Evolutionary conservation across 768 basidiomycete species (phyloP).

Genomic region (Lactifluus subvellereus): DNA sequence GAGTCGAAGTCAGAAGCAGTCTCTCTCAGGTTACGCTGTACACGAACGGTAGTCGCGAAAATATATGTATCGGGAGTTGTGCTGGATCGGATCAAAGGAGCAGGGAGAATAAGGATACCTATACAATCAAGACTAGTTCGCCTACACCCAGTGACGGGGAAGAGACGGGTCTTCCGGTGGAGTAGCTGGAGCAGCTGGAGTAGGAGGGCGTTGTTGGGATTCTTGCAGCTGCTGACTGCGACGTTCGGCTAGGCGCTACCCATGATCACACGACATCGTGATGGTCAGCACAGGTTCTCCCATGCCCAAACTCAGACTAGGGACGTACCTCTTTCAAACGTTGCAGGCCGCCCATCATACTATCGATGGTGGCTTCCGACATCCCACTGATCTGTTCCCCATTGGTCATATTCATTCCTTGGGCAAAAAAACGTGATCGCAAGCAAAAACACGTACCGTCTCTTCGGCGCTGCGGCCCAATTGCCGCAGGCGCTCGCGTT

Average conservation of each 20-base stretch:
- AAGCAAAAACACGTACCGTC: conserved; percentile 29
- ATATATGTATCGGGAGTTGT: conserved; percentile 26
- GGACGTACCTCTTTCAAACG: conserved; percentile 52
- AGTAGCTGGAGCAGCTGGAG: neutral
- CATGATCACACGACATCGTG: neutral
- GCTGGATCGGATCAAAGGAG: neutral
- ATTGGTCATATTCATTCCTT: neutral
- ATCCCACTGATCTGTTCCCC: conserved; percentile 49
- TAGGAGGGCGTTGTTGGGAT: conserved; percentile 36
- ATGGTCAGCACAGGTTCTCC: neutral
- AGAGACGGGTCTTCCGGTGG: conserved; percentile 26
- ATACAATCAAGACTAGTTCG: neutral
- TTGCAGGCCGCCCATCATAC: conserved; percentile 51
- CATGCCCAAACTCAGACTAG: neutral
- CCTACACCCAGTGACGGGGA: conserved; percentile 4
- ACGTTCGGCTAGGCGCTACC: conserved; percentile 32
- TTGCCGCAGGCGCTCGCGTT: conserved; percentile 22
- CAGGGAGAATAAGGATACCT: neutral
- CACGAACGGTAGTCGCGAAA: neutral
- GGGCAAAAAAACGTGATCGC: neutral
- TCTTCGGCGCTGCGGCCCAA: conserved; percentile 29
- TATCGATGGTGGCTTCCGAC: conserved; percentile 63
- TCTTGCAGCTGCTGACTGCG: conserved; percentile 28
- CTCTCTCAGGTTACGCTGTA: neutral
- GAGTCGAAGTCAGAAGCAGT: neutral